A percentile compares a stretch with the other conserved stretches of the same genome.
phyloP scores from a whole-genome alignment of 73 alveolate species.

The Paramecium caudatum region DNA sequence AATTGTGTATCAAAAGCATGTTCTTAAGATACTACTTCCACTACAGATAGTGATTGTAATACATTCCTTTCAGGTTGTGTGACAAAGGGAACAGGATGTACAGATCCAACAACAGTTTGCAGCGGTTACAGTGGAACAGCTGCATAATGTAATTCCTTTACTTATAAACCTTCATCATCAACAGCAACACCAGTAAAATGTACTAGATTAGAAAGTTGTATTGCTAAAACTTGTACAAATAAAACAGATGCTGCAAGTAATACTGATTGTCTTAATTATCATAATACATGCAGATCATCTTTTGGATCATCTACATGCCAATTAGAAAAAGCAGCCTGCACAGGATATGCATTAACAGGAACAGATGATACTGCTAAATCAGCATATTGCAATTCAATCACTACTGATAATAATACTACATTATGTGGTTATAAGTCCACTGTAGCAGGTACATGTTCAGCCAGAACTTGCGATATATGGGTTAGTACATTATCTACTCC shows the following conservation, averaged over 20 bases:
- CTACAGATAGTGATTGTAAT: constrained; percentile 21
- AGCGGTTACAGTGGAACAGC: not conserved
- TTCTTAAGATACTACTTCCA: not conserved
- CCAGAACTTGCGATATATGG: constrained; percentile 33
- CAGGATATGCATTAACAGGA: not conserved
- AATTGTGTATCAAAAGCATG: not conserved
- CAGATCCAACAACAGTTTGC: not conserved
- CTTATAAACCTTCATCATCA: no score
- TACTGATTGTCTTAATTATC: not conserved
- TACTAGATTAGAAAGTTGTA: constrained; percentile 20
- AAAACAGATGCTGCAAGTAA: not conserved
- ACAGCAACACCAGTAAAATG: constrained; percentile 16
- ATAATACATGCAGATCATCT: not conserved
- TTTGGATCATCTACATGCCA: not conserved
- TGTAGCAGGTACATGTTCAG: not conserved
- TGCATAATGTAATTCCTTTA: not conserved
- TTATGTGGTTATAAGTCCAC: not conserved
- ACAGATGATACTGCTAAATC: not conserved
- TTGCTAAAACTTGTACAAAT: not conserved
- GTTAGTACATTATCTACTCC: constrained; percentile 3
- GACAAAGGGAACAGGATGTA: not conserved
- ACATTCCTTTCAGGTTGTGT: constrained; percentile 22
- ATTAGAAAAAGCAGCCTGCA: not conserved
- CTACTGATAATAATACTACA: not conserved
- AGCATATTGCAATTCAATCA: not conserved